Evolutionary conservation across 371 early-diverging fungal genomes (phyloP), one percentile per base, ranked within the genome.

Genomic region (Phascolomyces articulosus): DNA sequence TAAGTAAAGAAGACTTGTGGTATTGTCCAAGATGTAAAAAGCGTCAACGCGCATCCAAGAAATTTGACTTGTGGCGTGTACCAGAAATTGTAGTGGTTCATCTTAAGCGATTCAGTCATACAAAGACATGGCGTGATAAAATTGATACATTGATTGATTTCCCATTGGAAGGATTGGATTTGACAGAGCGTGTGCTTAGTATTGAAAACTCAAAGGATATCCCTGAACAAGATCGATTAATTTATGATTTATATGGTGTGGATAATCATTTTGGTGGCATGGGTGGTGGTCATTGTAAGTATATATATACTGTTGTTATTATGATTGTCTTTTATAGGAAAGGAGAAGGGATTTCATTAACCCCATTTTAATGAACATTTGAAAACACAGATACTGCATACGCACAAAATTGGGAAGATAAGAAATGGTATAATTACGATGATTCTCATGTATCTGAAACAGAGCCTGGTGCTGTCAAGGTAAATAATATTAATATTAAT

Each of bases 231-330:
- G 69, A 78, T 8, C 58, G 71, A 10, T 71, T 82, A 1, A 80
- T 93, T 1, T 97, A 96, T 68, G 96, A 97, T 64, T 77, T 97
- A 31, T 93, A 86, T 74, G 94, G 91, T 2, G 92, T 96, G 10
- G 93, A 93, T 56, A 96, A 96, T 69, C 96, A 96, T 67, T 94
- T 84, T 81, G 96, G 96, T 29, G 94, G 95, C 9, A 71, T 95
- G 49, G 96, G 96, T 55, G 96, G 96, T 49, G 98, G 98, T 31
- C 98, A 96, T 68, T 96, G 90, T 89, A 87, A 83, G 87, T 79
- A 23, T 1, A 16, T 48, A 23, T 40, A 20, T 41, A 26, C 53
- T 2, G 7, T 29, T 23, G 40, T 20, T 38, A 26, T 8, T 16
- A 18, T 11, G 0, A 18, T 21, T 11, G 38, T 38, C n/a, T n/a